Evolutionary conservation across 2,329 filamentous ascomycete genomes (phyloP).

Genomic region (Phyllosticta citribraziliensis): DNA sequence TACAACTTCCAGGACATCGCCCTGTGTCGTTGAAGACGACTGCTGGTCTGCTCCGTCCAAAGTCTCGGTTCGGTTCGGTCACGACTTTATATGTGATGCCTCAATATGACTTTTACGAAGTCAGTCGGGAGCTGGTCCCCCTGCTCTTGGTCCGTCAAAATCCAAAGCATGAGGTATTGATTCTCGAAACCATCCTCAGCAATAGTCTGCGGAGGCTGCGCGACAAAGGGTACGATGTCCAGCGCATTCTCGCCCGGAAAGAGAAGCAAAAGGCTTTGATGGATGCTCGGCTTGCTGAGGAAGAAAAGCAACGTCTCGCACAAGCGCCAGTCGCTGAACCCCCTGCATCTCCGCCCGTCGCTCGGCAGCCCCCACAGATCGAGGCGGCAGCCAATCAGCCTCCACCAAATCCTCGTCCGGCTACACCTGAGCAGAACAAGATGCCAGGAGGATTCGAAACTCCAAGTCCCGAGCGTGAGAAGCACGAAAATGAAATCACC

Average conservation of each 20-base stretch:
- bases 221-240: constrained; percentile 89
- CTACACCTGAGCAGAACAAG: constrained; percentile 17
- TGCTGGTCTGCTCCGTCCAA: constrained; percentile 58
- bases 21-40: constrained; percentile 8
- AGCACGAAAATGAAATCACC: constrained; percentile 14
- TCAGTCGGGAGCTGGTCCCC: constrained; percentile 77
- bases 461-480: constrained; percentile 21
- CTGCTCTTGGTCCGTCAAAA: constrained; percentile 73
- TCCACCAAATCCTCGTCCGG: background rate
- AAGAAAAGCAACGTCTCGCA: constrained; percentile 39
- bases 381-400: constrained; percentile 2
- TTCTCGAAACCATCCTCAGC: constrained; percentile 83
- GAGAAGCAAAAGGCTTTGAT: constrained; percentile 67
- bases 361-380: constrained; percentile 1
- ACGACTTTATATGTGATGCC: constrained; percentile 69
- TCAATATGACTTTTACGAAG: constrained; percentile 77
- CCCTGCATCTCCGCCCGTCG: constrained; percentile 14
- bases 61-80: constrained; percentile 63
- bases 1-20: constrained; percentile 5
- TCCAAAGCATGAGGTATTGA: constrained; percentile 70
- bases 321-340: background rate
- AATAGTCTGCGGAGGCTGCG: constrained; percentile 74
- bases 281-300: constrained; percentile 42
- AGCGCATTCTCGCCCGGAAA: constrained; percentile 84
- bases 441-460: constrained; percentile 29